Percentiles rank a stretch among this genome's conserved stretches.
Evolutionary conservation across 257 asterid species (phyloP).

Genomic region (Thymus quinquecostatus): DNA sequence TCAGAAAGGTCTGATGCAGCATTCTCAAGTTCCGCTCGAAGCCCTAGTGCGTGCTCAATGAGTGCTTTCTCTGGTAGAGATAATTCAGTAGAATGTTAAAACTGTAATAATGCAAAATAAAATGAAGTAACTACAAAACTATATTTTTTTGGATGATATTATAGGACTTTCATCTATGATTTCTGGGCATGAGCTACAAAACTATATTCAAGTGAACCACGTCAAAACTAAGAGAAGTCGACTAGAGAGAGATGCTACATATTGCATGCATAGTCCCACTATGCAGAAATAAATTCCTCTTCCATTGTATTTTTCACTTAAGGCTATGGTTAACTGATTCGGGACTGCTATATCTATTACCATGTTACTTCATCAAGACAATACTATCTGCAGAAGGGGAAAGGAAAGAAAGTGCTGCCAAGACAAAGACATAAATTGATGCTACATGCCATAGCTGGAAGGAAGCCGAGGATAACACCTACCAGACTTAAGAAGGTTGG

Average conservation of each 20-base stretch:
- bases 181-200: not conserved
- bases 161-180: not conserved
- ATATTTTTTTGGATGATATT: no score
- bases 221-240: not conserved
- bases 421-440: not conserved
- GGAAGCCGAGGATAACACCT: slow-evolving; percentile 28
- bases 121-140: not conserved
- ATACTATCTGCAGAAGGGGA: not conserved
- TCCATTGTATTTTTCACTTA: no score
- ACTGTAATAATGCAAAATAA: not conserved
- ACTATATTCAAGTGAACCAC: not conserved
- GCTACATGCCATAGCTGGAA: not conserved
- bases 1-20: slow-evolving; percentile 78
- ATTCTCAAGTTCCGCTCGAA: slow-evolving; percentile 80
- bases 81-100: not conserved
- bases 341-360: not conserved
- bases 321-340: no score
- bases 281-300: no score
- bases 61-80: slow-evolving; percentile 78
- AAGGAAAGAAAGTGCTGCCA: slow-evolving; percentile 3
- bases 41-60: slow-evolving; percentile 75
- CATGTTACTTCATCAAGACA: not conserved
- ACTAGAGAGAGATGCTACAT: no score
- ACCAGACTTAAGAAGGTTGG: slow-evolving; percentile 88
- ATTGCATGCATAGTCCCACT: no score